These are phyloP conservation scores for Leishmania gerbilli DNA, from an alignment of 208 protist genomes.

Conservation along the genomic window DNA sequence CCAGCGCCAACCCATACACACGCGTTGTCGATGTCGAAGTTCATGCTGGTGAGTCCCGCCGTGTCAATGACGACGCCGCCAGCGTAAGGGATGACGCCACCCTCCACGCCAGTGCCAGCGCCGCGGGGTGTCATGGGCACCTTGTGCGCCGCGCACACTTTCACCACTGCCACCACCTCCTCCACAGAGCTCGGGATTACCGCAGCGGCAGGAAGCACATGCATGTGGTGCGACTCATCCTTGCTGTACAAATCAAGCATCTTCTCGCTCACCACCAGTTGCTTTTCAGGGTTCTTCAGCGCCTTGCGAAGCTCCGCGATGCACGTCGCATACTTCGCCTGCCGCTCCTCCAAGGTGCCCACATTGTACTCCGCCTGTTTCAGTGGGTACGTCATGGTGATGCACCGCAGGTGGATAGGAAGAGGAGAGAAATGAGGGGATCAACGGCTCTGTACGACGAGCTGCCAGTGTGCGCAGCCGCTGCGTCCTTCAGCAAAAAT, in stretches of 20 bases:
- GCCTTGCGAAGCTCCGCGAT: slow-evolving; percentile 31
- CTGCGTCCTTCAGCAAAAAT: background rate
- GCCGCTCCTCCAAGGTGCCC: slow-evolving; percentile 19
- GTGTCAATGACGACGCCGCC: slow-evolving; percentile 69
- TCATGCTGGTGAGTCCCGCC: slow-evolving; percentile 29
- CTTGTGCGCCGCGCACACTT: slow-evolving; percentile 36
- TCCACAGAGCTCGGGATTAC: slow-evolving; percentile 29
- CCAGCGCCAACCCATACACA: slow-evolving; percentile 72
- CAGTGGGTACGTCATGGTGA: background rate
- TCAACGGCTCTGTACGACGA: background rate
- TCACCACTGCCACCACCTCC: slow-evolving; percentile 40
- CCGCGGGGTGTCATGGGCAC: slow-evolving; percentile 59
- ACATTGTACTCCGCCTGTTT: slow-evolving; percentile 12
- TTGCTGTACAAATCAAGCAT: slow-evolving; percentile 33
- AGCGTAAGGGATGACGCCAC: slow-evolving; percentile 52
- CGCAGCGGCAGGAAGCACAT: slow-evolving; percentile 32
- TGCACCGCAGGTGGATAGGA: background rate
- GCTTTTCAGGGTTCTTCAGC: slow-evolving; percentile 37
- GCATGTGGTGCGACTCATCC: slow-evolving; percentile 39
- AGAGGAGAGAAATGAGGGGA: background rate
- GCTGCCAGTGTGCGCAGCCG: background rate
- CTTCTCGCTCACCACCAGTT: slow-evolving; percentile 32
- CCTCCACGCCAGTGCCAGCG: slow-evolving; percentile 55
- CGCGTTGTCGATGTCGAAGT: slow-evolving; percentile 52
- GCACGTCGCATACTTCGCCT: slow-evolving; percentile 40